phyloP scores from a whole-genome alignment of 2,329 filamentous ascomycete genomes.

The Hypoxylon sp. region DNA sequence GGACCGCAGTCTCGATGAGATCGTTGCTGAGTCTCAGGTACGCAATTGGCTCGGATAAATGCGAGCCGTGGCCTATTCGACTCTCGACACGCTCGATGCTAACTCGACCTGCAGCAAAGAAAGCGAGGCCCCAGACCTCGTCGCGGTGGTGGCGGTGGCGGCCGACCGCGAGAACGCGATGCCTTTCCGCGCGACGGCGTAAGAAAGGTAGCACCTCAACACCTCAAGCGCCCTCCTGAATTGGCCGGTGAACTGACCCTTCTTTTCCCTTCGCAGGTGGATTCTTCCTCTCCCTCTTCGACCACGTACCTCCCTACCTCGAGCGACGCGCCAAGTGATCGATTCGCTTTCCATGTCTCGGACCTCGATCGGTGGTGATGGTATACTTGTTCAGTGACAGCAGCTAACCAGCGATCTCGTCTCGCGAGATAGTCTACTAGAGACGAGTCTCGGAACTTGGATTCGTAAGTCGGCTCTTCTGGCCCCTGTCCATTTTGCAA shows the following conservation, averaged over 20 bases:
- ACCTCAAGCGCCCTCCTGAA: conserved; percentile 9
- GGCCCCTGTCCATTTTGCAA: not conserved
- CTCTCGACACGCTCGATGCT: conserved; percentile 7
- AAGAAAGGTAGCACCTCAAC: conserved; percentile 74
- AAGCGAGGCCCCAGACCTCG: conserved; percentile 42
- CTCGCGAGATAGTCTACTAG: conserved; percentile 55
- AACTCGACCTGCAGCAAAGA: conserved; percentile 30
- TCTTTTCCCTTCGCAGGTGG: conserved; percentile 38
- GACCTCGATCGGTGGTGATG: conserved; percentile 48
- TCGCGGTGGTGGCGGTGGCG: conserved; percentile 36
- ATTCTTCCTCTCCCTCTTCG: conserved; percentile 47
- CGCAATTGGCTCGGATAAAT: conserved; percentile 7
- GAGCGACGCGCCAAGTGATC: conserved; percentile 42
- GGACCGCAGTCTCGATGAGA: conserved; percentile 48
- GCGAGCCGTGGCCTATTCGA: not conserved
- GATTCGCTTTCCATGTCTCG: conserved; percentile 48
- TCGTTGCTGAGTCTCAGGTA: conserved; percentile 48
- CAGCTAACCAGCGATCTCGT: conserved; percentile 61
- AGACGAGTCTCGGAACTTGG: conserved; percentile 71
- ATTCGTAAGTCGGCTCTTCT: conserved; percentile 65
- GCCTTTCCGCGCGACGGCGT: conserved; percentile 79
- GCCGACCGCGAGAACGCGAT: conserved; percentile 50
- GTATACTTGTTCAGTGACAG: conserved; percentile 51
- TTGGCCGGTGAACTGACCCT: conserved; percentile 42
- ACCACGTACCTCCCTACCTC: conserved; percentile 41